These are phyloP conservation scores for Trichoderma asperelloides DNA, from an alignment of 495 filamentous ascomycete species.

Conservation along the genomic window DNA sequence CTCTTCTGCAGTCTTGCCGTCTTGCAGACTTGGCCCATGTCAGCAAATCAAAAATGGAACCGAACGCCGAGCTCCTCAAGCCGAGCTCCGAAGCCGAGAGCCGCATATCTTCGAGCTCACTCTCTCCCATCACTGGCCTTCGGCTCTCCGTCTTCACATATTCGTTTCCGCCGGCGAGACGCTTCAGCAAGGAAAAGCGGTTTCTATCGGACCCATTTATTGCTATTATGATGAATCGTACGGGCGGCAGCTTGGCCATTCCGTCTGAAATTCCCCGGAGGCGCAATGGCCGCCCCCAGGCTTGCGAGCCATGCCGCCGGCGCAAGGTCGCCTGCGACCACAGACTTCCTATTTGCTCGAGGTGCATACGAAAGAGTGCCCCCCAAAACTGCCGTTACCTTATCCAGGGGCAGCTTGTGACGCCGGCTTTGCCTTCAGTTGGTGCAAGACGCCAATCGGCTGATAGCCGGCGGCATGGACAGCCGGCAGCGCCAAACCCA, in stretches of 20 bases:
- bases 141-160: not conserved
- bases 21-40: not conserved
- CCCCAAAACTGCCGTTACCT: not conserved
- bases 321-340: constrained; percentile 28
- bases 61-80: not conserved
- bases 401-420: not conserved
- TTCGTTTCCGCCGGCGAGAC: not conserved
- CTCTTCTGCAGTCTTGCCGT: too few species aligned
- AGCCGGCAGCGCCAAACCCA: not conserved
- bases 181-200: not conserved
- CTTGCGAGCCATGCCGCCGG: constrained; percentile 25
- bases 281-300: constrained; percentile 14
- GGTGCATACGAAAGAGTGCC: constrained; percentile 15
- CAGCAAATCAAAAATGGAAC: not conserved
- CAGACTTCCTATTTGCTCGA: constrained; percentile 19
- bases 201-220: not conserved
- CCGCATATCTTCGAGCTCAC: not conserved
- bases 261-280: constrained; percentile 4
- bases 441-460: not conserved
- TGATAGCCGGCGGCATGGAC: not conserved
- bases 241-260: not conserved
- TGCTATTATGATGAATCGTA: not conserved
- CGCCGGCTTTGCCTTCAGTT: not conserved
- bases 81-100: not conserved
- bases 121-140: not conserved